Evolutionary conservation across 495 filamentous ascomycete genomes (phyloP), one percentile per base, ranked within the genome.

Genomic region (Penicillium silybi): DNA sequence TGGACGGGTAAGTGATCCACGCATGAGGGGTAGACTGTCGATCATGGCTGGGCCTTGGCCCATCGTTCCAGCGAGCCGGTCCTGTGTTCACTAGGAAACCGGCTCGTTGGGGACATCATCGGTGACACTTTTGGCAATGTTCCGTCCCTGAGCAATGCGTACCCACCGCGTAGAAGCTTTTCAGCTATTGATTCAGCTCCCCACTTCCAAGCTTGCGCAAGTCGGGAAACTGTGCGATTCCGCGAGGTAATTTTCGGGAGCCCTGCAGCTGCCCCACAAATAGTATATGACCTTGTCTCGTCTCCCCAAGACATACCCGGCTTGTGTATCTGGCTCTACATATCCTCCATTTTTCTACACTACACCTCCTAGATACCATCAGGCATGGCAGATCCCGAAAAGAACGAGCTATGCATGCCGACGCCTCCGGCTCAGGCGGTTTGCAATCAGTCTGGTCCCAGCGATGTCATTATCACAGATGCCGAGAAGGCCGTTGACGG

Each of bases 301-400:
- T 41, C 34, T 40, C 25, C 37, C 42, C 44, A 39, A 50, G 41
- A 48, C 23, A 42, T 23, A 23, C 22, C n/a, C n/a, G n/a, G n/a
- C n/a, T n/a, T 23, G 22, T 23, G 6, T n/a, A 18, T 41, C 19
- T 29, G 9, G 6, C 19, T n/a, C 26, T 41, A 0, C 17, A 38
- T 57, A 22, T 18, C 15, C n/a, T 37, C 16, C 41, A 11, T 50
- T 34, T 38, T 37, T 20, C 45, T 50, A 22, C 39, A 29, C 23
- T 40, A 44, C 8, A 26, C 37, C 51, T 32, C 40, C 15, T 41
- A 34, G 18, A 47, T 47, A 10, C 26, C 11, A 41, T 44, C 46
- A 20, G 44, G 20, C 6, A 56, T 58, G 56, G 29, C 56, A 18
- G 56, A 59, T 34, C 10, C 34, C 7, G 52, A 55, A 15, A 55